Conservation (phyloP, 805 yeast genomes). For the Lipomyces starkeyi region DNA sequence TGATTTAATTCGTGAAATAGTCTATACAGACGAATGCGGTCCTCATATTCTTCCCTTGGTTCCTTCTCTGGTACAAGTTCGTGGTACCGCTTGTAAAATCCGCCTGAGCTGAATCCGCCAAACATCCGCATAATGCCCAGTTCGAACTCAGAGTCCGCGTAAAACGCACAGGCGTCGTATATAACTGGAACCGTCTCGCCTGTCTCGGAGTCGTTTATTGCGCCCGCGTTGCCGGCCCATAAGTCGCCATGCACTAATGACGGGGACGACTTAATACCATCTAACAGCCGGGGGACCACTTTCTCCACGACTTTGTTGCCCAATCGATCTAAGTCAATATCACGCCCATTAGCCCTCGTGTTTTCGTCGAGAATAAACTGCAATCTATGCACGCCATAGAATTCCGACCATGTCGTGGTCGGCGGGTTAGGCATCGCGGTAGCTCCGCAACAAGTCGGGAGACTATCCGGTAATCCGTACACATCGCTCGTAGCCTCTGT, state of each 20-base stretch:
- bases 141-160: slow-evolving; percentile 36
- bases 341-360: slow-evolving; percentile 20
- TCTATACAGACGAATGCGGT: slow-evolving; percentile 31
- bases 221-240: slow-evolving; percentile 36
- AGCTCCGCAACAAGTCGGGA: slow-evolving; percentile 33
- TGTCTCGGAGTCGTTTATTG: slow-evolving; percentile 1
- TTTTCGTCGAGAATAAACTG: slow-evolving; percentile 29
- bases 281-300: slow-evolving; percentile 31
- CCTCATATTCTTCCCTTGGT: slow-evolving; percentile 33
- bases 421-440: slow-evolving; percentile 33
- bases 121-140: slow-evolving; percentile 38
- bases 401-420: slow-evolving; percentile 32
- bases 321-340: slow-evolving; percentile 17
- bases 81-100: slow-evolving; percentile 31
- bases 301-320: slow-evolving; percentile 9
- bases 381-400: slow-evolving; percentile 23
- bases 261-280: slow-evolving; percentile 16
- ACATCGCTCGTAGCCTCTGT: slow-evolving; percentile 6
- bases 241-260: slow-evolving; percentile 37
- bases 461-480: slow-evolving; percentile 31
- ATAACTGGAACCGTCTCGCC: slow-evolving; percentile 24
- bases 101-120: slow-evolving; percentile 32
- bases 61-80: slow-evolving; percentile 26
- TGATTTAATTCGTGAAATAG: slow-evolving; percentile 35
- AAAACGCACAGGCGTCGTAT: slow-evolving; percentile 36